Base-by-base conservation (phyloP, 2,329 filamentous ascomycete genomes). In the Colletotrichum incanum region DNA sequence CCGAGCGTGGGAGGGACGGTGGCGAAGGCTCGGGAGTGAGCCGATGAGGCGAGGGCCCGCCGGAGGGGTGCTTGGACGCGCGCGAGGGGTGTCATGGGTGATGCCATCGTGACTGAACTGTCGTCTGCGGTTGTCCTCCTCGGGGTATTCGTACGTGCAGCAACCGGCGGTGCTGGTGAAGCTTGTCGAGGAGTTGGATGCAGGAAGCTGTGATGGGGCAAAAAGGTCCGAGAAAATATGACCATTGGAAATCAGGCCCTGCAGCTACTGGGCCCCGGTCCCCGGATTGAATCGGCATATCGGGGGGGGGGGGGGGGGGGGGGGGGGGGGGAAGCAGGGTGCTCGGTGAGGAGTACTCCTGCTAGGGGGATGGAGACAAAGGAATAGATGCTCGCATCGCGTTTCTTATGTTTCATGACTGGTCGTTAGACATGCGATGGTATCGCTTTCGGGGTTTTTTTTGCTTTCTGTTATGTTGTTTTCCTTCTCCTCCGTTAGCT, bases 51-150 rank as follows among this genome's bases (percentile, higher is more conserved):
- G 41, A 87, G 76, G 41, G 81, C 84, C 72, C 81, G 81, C 67
- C 84, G 82, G 23, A 87, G 78, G 64, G 85, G 85, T 63, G 78
- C 79, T 49, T 83, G 84, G 39, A 82, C 81, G 74, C 83, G 81
- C 70, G 82, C 83, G 43, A 88, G 79, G 3, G 82, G 80, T 31
- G 84, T 79, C 50, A 81, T 81, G 61, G 86, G 76, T 8, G 82
- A 83, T 28, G 82, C 78, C 83, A 86, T 86, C 39, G 60, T 59
- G 49, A 23, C 11, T 41, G 20, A 23, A 5, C 34, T 49, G 31
- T 41, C 50, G n/a, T 28, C 23, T 34, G 8, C 18, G 23, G 31
- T 4, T 34, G 39, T 43, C 37, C 52, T 58, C 28, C 41, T 55
- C 54, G 39, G 49, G 37, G 11, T 18, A 31, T 23, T 23, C 64